Evolutionary conservation across 2,329 filamentous ascomycete species (phyloP).

Genomic region (Hymenoscyphus albidus): DNA sequence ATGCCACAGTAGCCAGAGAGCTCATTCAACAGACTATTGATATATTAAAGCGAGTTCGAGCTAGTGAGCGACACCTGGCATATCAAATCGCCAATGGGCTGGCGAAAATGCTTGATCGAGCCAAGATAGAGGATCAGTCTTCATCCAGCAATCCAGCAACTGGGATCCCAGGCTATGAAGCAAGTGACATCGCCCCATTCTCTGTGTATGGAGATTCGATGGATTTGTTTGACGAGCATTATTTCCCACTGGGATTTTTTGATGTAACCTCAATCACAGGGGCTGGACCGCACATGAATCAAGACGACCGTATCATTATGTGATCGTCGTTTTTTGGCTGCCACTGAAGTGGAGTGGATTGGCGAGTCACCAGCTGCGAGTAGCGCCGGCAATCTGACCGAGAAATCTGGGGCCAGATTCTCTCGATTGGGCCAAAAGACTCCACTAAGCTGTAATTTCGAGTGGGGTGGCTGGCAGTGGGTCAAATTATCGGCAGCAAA

Average conservation of each 20-base stretch:
- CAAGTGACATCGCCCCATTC: conserved; percentile 13
- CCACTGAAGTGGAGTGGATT: not conserved
- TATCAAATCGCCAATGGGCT: conserved; percentile 38
- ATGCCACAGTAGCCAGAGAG: conserved; percentile 17
- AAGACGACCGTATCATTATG: not conserved
- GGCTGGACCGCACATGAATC: not conserved
- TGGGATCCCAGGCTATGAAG: not conserved
- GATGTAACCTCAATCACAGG: conserved; percentile 16
- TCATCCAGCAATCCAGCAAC: not conserved
- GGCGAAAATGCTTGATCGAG: conserved; percentile 35
- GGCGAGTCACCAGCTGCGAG: not conserved
- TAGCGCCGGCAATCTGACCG: not conserved
- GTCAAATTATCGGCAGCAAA: too few relatives aligned
- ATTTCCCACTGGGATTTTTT: conserved; percentile 27
- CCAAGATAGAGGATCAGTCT: conserved; percentile 5
- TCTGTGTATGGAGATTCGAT: conserved; percentile 30
- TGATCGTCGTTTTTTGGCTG: not conserved
- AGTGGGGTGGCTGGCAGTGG: too few relatives aligned
- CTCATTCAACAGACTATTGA: conserved; percentile 30
- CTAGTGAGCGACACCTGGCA: conserved; percentile 37
- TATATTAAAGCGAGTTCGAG: conserved; percentile 33
- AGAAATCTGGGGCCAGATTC: too few relatives aligned
- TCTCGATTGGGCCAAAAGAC: too few relatives aligned
- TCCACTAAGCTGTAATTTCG: too few relatives aligned
- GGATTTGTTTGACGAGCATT: conserved; percentile 19